Conservation (phyloP, 2,329 filamentous ascomycete genomes). For the Apiospora hydei region DNA sequence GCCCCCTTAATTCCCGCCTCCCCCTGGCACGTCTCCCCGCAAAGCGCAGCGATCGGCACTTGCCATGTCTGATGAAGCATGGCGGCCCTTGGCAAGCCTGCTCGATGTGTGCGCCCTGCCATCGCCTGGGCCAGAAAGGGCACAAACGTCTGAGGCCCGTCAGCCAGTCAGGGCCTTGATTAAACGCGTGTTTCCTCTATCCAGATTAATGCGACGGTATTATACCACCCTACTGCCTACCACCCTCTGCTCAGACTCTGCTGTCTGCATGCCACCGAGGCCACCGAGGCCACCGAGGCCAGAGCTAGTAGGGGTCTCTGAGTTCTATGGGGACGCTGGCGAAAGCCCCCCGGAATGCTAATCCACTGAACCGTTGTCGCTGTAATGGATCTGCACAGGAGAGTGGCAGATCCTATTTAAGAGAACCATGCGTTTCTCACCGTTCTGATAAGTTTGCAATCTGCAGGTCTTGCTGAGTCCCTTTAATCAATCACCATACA, state of each 20-base stretch:
- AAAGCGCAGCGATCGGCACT: slow-evolving; percentile 1
- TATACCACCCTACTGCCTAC: background rate
- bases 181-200: slow-evolving; percentile 18
- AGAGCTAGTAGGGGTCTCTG: background rate
- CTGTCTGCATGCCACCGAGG: background rate
- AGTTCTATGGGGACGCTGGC: background rate
- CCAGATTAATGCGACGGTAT: slow-evolving; percentile 17
- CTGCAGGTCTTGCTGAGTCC: slow-evolving; percentile 9
- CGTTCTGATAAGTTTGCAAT: background rate
- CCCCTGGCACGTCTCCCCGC: slow-evolving; percentile 15
- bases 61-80: slow-evolving; percentile 9
- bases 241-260: too few species aligned
- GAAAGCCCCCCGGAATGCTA: slow-evolving; percentile 6
- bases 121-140: background rate
- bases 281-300: too few species aligned
- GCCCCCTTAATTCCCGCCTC: slow-evolving; percentile 18
- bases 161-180: slow-evolving; percentile 9
- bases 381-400: background rate
- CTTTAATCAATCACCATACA: slow-evolving; percentile 13
- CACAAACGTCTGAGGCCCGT: background rate
- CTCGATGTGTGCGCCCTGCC: background rate
- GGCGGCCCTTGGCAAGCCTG: background rate
- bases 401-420: slow-evolving; percentile 15
- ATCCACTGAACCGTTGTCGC: slow-evolving; percentile 14
- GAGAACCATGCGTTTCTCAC: slow-evolving; percentile 8